phyloP scores from a whole-genome alignment of 495 filamentous ascomycete species.

The Schizothecium vesticola region DNA sequence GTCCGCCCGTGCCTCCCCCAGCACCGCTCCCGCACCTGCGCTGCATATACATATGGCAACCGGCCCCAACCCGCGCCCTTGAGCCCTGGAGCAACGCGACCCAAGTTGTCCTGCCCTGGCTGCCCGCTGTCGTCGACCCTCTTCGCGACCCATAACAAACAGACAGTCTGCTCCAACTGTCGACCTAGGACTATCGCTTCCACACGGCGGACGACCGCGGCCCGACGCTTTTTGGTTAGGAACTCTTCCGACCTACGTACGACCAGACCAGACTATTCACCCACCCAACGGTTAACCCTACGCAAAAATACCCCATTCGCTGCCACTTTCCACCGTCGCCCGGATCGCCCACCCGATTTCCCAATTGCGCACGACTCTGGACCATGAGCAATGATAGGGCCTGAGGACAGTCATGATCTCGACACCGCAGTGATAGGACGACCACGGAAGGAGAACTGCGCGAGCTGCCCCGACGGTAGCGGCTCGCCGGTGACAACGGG shows the following conservation, averaged over 20 bases:
- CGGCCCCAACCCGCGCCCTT: conserved; percentile 9
- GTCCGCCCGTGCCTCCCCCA: conserved; percentile 4
- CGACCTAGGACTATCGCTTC: conserved; percentile 7
- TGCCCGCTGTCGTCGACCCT: conserved; percentile 6
- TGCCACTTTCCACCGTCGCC: not conserved
- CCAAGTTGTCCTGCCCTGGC: not conserved
- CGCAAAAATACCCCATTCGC: not conserved
- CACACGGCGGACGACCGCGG: conserved; percentile 2
- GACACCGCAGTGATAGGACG: conserved; percentile 13
- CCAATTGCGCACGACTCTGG: not conserved
- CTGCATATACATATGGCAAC: conserved; percentile 22
- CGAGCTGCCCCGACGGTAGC: not conserved
- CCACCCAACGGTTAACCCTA: conserved; percentile 7
- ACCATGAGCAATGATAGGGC: conserved; percentile 24
- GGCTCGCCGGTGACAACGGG: conserved; percentile 2
- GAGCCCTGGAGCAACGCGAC: conserved; percentile 9
- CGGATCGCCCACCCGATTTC: not conserved
- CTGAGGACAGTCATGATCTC: conserved; percentile 21
- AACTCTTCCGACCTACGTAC: conserved; percentile 5
- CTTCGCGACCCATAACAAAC: conserved; percentile 12
- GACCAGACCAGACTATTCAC: conserved; percentile 14
- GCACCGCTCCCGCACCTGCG: conserved; percentile 7
- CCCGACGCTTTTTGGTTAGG: conserved; percentile 26
- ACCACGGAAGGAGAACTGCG: conserved; percentile 3
- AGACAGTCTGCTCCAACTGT: not conserved